Evolutionary conservation across 2,329 filamentous ascomycete genomes (phyloP), one percentile per base, ranked within the genome.

Genomic region (Leptosphaerulina australis): DNA sequence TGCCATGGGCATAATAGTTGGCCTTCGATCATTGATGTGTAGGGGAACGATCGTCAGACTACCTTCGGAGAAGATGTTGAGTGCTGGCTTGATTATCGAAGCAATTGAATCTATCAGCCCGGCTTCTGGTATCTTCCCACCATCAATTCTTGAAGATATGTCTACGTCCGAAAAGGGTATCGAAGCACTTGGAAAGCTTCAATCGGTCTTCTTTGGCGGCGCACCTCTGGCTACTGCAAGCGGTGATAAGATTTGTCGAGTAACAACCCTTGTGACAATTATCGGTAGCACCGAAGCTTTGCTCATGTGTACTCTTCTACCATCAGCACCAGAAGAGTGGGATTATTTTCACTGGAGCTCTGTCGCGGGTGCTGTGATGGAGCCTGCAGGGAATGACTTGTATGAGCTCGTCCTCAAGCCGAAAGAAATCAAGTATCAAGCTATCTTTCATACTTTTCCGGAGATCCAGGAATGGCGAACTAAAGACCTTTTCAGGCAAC

Each of bases 401-500:
- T 44, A 15, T 20, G 49, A 52, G 28, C 49, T 52, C 4, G 43
- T 52, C 4, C 17, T 52, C 6, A 43, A 47, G 29, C 49, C 31
- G 1, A 38, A 34, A 22, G 26, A 47, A 7, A 34, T 7, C 6
- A 5, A 38, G 18, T 43, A 47, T 11, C 49, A 52, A 17, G 15
- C 43, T 1, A 29, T 47, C 4, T 52, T 52, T 18, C 43, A 47
- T 9, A 52, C 49, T 1, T 52, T 52, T 10, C 49, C 44, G 2
- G 38, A 44, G 0, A 20, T 47, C 6, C 12, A 43, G 5, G 49
- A 52, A 21, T 59, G 50, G 50, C 52, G 46, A 2, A 61, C 58
- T 10, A 55, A 58, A 12, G 58, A 61, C 31, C 18, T 62, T 1
- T 62, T 60, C 29, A 35, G 15, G 26, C 52, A 41, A n/a, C 62